Evolutionary conservation across 495 filamentous ascomycete species (phyloP).

Genomic region (Annulohypoxylon maeteangense): DNA sequence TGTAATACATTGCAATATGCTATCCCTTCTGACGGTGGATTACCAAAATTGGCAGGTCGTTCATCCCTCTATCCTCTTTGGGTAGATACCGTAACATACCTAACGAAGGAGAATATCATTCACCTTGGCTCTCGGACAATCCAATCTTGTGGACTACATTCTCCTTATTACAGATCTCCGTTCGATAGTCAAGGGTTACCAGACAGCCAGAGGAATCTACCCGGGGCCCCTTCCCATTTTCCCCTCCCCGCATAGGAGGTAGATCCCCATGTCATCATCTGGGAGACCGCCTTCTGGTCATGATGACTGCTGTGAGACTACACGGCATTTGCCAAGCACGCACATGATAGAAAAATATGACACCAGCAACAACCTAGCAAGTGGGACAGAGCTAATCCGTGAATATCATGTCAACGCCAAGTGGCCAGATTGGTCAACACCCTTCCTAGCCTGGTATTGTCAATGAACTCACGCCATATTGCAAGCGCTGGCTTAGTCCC

Average conservation of each 20-base stretch:
- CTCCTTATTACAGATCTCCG: slow-evolving; percentile 23
- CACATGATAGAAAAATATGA: slow-evolving; percentile 10
- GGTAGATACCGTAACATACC: not conserved
- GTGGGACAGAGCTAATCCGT: slow-evolving; percentile 6
- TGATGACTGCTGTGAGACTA: slow-evolving; percentile 11
- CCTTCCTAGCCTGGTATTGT: slow-evolving; percentile 9
- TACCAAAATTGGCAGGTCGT: slow-evolving; percentile 30
- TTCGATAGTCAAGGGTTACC: slow-evolving; percentile 11
- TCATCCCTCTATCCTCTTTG: slow-evolving; percentile 6
- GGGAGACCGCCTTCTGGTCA: not conserved
- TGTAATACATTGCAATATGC: slow-evolving; percentile 10
- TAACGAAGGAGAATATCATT: slow-evolving; percentile 9
- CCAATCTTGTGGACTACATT: not conserved
- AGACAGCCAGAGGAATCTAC: slow-evolving; percentile 5
- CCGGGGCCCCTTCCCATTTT: not conserved
- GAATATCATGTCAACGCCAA: slow-evolving; percentile 26
- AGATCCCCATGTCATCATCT: slow-evolving; percentile 7
- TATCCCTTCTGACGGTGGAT: not conserved
- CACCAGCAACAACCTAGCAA: not conserved
- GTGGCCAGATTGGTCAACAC: slow-evolving; percentile 6
- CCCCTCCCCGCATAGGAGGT: not conserved
- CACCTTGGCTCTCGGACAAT: slow-evolving; percentile 6
- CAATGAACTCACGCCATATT: slow-evolving; percentile 9
- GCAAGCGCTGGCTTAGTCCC: slow-evolving; percentile 30
- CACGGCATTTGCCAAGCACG: slow-evolving; percentile 1